Evolutionary conservation across 768 basidiomycete genomes (phyloP).

Genomic region (Baorangia bicolor): DNA sequence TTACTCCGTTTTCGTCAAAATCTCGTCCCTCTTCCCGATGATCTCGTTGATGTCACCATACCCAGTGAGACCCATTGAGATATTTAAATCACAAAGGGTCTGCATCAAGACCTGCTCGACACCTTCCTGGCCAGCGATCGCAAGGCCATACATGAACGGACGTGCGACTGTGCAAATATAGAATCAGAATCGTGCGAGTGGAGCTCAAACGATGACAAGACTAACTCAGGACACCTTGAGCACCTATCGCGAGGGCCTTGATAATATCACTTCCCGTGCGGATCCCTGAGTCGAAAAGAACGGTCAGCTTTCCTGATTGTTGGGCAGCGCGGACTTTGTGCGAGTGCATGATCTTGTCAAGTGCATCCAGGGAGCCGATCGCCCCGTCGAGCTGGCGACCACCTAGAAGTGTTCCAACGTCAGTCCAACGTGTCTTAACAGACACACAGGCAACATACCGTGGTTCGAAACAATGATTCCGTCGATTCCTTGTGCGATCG

Average conservation of each 20-base stretch:
- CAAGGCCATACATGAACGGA: slow-evolving; percentile 73
- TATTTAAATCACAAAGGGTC: slow-evolving; percentile 67
- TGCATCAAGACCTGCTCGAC: slow-evolving; percentile 71
- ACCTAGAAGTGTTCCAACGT: slow-evolving; percentile 37
- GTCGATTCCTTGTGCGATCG: slow-evolving; percentile 42
- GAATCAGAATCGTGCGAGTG: background rate
- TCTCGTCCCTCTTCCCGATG: slow-evolving; percentile 47
- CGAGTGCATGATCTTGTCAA: slow-evolving; percentile 68
- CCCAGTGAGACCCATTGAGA: slow-evolving; percentile 62
- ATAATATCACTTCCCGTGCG: slow-evolving; percentile 81
- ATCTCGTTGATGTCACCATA: slow-evolving; percentile 59
- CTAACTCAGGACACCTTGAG: slow-evolving; percentile 75
- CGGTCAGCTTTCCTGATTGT: slow-evolving; percentile 56
- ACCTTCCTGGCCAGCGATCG: slow-evolving; percentile 68
- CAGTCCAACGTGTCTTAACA: background rate
- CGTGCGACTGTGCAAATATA: slow-evolving; percentile 52
- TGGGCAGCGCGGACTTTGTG: slow-evolving; percentile 58
- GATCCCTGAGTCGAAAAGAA: slow-evolving; percentile 73
- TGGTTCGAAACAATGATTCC: slow-evolving; percentile 51
- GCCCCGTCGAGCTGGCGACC: slow-evolving; percentile 81
- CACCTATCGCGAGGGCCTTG: slow-evolving; percentile 84
- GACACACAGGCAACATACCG: slow-evolving; percentile 8
- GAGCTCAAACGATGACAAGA: slow-evolving; percentile 6
- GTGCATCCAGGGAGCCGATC: slow-evolving; percentile 70
- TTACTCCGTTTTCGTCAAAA: slow-evolving; percentile 22